These are phyloP conservation scores for Handroanthus guayacan DNA, from an alignment of 257 asterid genomes.

Conservation along the genomic window DNA sequence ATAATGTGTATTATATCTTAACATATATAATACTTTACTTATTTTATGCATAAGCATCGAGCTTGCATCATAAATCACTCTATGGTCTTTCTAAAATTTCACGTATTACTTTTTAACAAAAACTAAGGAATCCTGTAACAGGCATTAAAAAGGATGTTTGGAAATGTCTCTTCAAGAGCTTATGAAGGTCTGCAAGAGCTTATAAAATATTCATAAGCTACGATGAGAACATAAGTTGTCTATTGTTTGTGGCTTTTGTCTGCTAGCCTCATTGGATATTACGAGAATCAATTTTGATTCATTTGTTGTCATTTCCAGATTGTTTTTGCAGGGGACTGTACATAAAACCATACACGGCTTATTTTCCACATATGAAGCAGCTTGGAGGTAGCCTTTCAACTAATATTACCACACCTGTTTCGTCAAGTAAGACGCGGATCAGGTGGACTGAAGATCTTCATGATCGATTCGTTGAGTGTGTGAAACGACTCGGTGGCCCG, in stretches of 20 bases:
- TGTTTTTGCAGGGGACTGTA: background rate
- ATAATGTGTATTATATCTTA: too few species aligned
- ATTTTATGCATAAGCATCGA: too few species aligned
- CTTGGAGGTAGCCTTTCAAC: slow-evolving; percentile 18
- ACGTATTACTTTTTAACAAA: too few species aligned
- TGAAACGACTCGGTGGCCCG: slow-evolving; percentile 82
- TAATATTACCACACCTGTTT: background rate
- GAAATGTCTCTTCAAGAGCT: too few species aligned
- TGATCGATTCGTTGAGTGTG: slow-evolving; percentile 75
- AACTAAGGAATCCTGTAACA: too few species aligned
- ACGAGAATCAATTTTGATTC: slow-evolving; percentile 4
- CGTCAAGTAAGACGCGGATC: slow-evolving; percentile 62
- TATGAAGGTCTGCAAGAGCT: too few species aligned
- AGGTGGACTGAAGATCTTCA: slow-evolving; percentile 90
- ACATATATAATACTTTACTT: too few species aligned
- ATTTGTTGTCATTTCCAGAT: slow-evolving; percentile 6
- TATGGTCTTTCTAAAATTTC: too few species aligned
- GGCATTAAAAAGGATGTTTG: too few species aligned
- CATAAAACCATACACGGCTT: slow-evolving; percentile 39
- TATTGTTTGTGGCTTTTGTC: slow-evolving; percentile 22
- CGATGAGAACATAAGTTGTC: background rate
- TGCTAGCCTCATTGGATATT: background rate
- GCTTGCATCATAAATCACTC: too few species aligned
- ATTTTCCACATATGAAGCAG: slow-evolving; percentile 38
- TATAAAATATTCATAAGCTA: background rate